Evolutionary conservation across 2,329 filamentous ascomycete genomes (phyloP), one percentile per base, ranked within the genome.

Genomic region (Aotearoamyces nothofagi): DNA sequence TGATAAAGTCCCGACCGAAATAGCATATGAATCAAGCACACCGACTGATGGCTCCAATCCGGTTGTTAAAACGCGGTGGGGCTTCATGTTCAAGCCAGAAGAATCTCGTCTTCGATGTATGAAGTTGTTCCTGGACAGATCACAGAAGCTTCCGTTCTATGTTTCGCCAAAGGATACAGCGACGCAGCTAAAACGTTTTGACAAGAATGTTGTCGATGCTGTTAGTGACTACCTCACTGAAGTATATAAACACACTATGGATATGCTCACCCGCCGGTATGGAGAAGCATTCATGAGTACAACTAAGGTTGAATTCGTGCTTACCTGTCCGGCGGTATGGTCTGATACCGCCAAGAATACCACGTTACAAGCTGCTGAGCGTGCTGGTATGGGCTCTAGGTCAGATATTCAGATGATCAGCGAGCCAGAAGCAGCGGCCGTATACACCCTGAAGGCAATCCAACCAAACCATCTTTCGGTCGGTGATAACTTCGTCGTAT

Each of bases 281-380:
- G 80, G 80, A 41, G 75, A 79, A 52, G 73, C 71, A 0, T 86
- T 87, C 44, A 81, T 86, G 71, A 66, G 67, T 5, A 70, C 68
- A 5, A 84, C 78, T 4, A 73, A 72, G 42, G 72, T 83, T 22
- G 73, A 86, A 36, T 86, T 81, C 42, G 78, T 87, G 27, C 60
- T 90, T 31, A 87, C 80, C 1, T 81, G 79, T 29, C 81, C 81
- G 5, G 81, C 81, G 5, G 78, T 87, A 5, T 90, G 81, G 81
- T 81, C 73, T 14, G 81, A 90, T 48, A 69, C 77, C 0, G 81
- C 80, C n/a, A 87, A 86, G 56, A 80, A 83, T 49, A 79, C 78
- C 5, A 87, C 80, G 2, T 53, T 84, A 27, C 69, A 78, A 46
- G 81, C 80, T 5, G 80, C 80, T 8, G 76, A 84, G 54, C 60